Evolutionary conservation across 192 early-diverging fungal genomes (phyloP).

Genomic region (Backusella tarrabulga): DNA sequence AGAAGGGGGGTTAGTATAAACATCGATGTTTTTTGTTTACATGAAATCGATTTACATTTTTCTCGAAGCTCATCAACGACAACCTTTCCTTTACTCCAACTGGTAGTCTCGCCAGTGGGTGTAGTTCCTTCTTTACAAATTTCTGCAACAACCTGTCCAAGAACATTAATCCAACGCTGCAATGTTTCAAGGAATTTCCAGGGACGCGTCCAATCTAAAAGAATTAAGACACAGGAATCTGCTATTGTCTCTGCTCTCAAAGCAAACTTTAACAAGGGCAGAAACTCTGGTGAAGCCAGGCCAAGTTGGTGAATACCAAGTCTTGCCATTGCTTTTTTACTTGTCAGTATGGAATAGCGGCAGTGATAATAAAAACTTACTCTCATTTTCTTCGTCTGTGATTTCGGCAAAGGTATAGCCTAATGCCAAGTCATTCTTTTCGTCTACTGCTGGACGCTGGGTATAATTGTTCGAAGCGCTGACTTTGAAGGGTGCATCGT

Average conservation of each 20-base stretch:
- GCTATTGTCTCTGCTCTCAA: conserved; percentile 63
- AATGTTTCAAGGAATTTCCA: conserved; percentile 83
- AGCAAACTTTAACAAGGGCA: conserved; percentile 69
- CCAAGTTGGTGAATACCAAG: conserved; percentile 82
- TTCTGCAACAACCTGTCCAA: conserved; percentile 54
- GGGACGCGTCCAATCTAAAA: conserved; percentile 89
- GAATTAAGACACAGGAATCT: conserved; percentile 68
- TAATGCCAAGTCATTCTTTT: conserved; percentile 74
- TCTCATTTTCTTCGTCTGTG: conserved; percentile 86
- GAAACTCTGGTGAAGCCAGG: conserved; percentile 62
- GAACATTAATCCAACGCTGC: conserved; percentile 74
- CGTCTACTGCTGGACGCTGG: conserved; percentile 40
- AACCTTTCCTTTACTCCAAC: conserved; percentile 66
- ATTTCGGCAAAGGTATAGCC: conserved; percentile 83
- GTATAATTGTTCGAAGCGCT: conserved; percentile 40
- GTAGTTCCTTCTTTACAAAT: conserved; percentile 52
- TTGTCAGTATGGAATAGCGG: not conserved
- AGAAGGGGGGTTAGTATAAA: not conserved
- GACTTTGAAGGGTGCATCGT: conserved; percentile 42
- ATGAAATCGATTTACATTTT: conserved; percentile 39
- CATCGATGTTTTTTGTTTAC: not conserved
- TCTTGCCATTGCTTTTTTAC: conserved; percentile 53
- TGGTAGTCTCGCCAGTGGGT: conserved; percentile 16
- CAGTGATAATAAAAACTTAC: conserved; percentile 28
- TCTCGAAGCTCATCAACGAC: conserved; percentile 71